Evolutionary conservation across 371 early-diverging fungal species (phyloP), one percentile per base, ranked within the genome.

Genomic region (Smittium culicis): DNA sequence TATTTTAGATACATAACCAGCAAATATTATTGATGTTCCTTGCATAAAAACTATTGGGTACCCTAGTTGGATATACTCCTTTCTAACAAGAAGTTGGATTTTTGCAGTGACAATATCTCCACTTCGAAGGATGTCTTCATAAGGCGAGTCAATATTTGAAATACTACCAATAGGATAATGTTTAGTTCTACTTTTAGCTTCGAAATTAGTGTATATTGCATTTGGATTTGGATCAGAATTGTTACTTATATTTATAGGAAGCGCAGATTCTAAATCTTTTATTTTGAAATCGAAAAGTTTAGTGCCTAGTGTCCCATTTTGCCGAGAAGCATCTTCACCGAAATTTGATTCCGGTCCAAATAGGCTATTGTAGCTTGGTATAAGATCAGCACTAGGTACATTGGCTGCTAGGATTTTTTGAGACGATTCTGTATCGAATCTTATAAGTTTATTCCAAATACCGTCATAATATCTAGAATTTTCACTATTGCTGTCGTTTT

Each of bases 51-150:
- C 2, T 14, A 62, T 8, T 62, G 63, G 63, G n/a, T n/a, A 27
- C 5, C 32, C 32, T 2, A 17, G 63, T 33, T 34, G 28, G 33
- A 62, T 62, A 62, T 62, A 62, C 63, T 62, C 63, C 11, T 62
- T 31, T 11, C 63, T 34, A 34, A 11, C 5, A 8, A 32, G 11
- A 2, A 62, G 63, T 8, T 11, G 63, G 34, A 62, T 31, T 20
- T 11, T 11, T 2, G 34, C 63, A 27, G 63, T 62, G 17, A 34
- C 17, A 24, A 20, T 11, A 33, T 62, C n/a, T 29, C 63, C 63
- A 11, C 14, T 25, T 59, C 8, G 16, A 59, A 59, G 8, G 8
- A 14, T 45, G 20, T 45, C 45, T n/a, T n/a, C n/a, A n/a, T n/a
- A n/a, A n/a, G n/a, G n/a, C n/a, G n/a, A n/a, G n/a, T n/a, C n/a